Evolutionary conservation across 345 rosid genomes (phyloP), one percentile per base, ranked within the genome.

Genomic region (Corymbia maculata): DNA sequence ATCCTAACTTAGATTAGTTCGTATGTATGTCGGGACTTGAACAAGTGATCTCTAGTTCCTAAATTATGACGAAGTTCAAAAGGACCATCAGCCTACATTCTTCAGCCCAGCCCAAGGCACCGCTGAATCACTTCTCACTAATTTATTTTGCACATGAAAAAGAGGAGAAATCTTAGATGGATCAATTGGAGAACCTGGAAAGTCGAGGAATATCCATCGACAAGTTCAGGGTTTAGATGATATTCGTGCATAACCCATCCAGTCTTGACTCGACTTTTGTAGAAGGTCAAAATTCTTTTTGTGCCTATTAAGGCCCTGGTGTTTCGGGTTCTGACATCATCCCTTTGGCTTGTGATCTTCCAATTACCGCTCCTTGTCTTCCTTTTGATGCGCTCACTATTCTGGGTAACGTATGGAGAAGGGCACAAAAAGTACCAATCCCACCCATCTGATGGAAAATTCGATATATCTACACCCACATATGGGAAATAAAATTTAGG

Each of bases 241-340:
- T 88, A 88, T 55, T 88, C 89, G 36, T 88, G 89, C 89, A 88
- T 12, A 47, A 57, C 49, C 45, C 70, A 88, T 24, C 64, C 70
- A 6, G 42, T 79, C 86, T 52, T 52, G 15, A 8, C 28, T 12
- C 32, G 86, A 15, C 11, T 55, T 52, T 21, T 26, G 52, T 52
- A 79, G 17, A 87, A 87, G 16, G 61, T 55, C 45, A 87, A n/a
- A 30, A 79, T 51, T 32, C 86, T 79, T 85, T 53, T 87, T 12
- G 52, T 75, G 36, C 88, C 88, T 6, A 87, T 42, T 13, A 47
- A 2, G 22, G 9, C 6, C 36, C 85, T 13, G 1, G 85, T 52
- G 57, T 42, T 1, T 44, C 85, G 66, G 28, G n/a, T 49, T 50
- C 44, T 52, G 1, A 87, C 7, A 6, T 79, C 45, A 12, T 79